These are phyloP conservation scores for Auricularia sp. DNA, from an alignment of 768 basidiomycete genomes.

Conservation along the genomic window DNA sequence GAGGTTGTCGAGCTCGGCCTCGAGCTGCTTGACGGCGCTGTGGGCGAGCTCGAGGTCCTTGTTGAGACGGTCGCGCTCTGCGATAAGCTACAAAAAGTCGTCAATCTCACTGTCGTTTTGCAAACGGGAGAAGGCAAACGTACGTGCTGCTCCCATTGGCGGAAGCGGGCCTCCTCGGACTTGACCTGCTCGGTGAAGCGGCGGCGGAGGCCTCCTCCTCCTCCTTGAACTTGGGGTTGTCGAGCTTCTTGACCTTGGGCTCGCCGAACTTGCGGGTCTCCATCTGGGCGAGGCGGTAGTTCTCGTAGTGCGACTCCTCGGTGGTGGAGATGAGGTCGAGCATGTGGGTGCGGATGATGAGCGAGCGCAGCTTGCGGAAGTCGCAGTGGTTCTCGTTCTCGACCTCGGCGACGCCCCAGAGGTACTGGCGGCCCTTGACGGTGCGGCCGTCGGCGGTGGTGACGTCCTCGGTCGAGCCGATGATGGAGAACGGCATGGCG, in stretches of 20 bases:
- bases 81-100: conserved; percentile 61
- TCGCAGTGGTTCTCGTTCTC: conserved; percentile 99
- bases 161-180: conserved; percentile 92
- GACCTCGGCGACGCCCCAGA: conserved; percentile 99
- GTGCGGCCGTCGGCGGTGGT: conserved; percentile 79
- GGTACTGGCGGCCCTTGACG: conserved; percentile 96
- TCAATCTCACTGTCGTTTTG: conserved; percentile 4
- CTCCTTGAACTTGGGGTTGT: conserved; percentile 99
- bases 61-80: conserved; percentile 96
- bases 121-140: conserved; percentile 36
- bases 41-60: conserved; percentile 94
- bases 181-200: conserved; percentile 99
- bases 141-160: conserved; percentile 94
- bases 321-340: conserved; percentile 92
- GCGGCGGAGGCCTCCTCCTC: conserved; percentile 96
- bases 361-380: conserved; percentile 93
- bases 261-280: conserved; percentile 99
- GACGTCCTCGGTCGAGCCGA: conserved; percentile 93
- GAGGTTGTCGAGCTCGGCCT: conserved; percentile 82
- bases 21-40: conserved; percentile 83
- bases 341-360: conserved; percentile 97
- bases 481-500: conserved; percentile 97
- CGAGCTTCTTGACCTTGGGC: conserved; percentile 94
- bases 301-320: conserved; percentile 95
- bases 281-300: conserved; percentile 97